These are phyloP conservation scores for Fusarium succisae DNA, from an alignment of 2,329 filamentous ascomycete species.

Conservation along the genomic window DNA sequence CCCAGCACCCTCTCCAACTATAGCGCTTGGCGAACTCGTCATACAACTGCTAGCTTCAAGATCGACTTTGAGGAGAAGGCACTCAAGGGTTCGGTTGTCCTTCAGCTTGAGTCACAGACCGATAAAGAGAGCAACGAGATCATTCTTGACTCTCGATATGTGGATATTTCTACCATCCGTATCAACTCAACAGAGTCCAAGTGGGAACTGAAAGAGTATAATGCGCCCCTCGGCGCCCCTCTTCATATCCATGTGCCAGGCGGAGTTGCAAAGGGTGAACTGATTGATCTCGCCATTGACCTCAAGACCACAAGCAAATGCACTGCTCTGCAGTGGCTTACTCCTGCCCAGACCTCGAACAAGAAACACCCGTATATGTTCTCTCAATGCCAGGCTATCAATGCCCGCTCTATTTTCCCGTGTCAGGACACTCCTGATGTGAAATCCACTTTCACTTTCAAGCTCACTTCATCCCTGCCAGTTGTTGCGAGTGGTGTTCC, in stretches of 20 bases:
- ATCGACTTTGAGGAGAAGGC: conserved; percentile 85
- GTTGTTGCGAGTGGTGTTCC: conserved; percentile 90
- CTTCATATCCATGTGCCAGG: conserved; percentile 70
- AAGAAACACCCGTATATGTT: conserved; percentile 98
- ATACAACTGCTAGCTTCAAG: conserved; percentile 82
- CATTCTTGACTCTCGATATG: conserved; percentile 86
- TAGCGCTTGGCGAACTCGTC: conserved; percentile 83
- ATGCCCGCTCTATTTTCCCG: conserved; percentile 91
- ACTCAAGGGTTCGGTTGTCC: conserved; percentile 78
- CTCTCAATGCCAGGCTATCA: conserved; percentile 96
- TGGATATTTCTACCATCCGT: conserved; percentile 77
- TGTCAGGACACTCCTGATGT: conserved; percentile 98
- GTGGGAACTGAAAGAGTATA: conserved; percentile 76
- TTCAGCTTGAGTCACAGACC: conserved; percentile 81
- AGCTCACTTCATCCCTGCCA: conserved; percentile 83
- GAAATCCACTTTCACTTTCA: conserved; percentile 94
- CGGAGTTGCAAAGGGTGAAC: conserved; percentile 62
- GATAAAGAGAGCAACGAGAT: conserved; percentile 78
- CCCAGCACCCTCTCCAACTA: conserved; percentile 95
- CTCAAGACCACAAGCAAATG: conserved; percentile 87
- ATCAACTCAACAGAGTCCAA: conserved; percentile 70
- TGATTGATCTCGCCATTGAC: conserved; percentile 68
- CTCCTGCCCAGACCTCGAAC: conserved; percentile 91
- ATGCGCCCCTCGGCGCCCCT: conserved; percentile 79
- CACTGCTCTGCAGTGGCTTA: conserved; percentile 95